Evolutionary conservation across 2,329 filamentous ascomycete species (phyloP).

Genomic region (Pseudomassariella vexata): DNA sequence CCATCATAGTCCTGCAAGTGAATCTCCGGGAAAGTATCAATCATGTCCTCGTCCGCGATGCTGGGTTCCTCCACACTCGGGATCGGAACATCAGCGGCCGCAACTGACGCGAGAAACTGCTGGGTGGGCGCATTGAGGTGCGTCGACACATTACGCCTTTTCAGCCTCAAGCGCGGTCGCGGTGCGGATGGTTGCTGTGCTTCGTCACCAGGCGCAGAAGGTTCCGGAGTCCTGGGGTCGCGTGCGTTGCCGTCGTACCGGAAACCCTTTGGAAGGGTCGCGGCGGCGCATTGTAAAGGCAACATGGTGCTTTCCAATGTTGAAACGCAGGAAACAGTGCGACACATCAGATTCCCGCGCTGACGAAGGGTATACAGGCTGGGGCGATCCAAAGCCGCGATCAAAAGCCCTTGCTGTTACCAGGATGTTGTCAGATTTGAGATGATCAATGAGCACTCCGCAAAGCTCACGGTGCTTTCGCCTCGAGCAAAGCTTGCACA

Average conservation of each 20-base stretch:
- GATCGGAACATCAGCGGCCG: conserved; percentile 57
- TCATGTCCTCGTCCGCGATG: conserved; percentile 37
- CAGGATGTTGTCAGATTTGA: no score
- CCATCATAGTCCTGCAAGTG: conserved; percentile 25
- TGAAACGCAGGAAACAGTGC: not conserved
- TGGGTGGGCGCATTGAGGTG: conserved; percentile 53
- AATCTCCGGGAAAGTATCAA: conserved; percentile 29
- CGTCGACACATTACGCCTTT: conserved; percentile 45
- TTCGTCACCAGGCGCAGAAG: conserved; percentile 29
- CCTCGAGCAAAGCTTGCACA: no score
- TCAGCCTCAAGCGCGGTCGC: conserved; percentile 48
- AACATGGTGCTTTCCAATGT: conserved; percentile 28
- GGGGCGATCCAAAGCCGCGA: not conserved
- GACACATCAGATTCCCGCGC: no score
- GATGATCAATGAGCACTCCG: no score
- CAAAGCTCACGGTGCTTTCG: no score
- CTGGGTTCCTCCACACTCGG: conserved; percentile 58
- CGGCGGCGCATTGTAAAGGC: conserved; percentile 38
- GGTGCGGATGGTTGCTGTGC: conserved; percentile 40
- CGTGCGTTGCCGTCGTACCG: conserved; percentile 28
- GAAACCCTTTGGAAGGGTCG: conserved; percentile 38
- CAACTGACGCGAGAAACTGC: conserved; percentile 63
- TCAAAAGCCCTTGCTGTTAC: not conserved
- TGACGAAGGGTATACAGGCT: not conserved
- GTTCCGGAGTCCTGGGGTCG: conserved; percentile 48